A percentile compares a stretch with the other conserved stretches of the same genome.
Evolutionary conservation across 768 basidiomycete genomes (phyloP).

Genomic region (Russula virescens): DNA sequence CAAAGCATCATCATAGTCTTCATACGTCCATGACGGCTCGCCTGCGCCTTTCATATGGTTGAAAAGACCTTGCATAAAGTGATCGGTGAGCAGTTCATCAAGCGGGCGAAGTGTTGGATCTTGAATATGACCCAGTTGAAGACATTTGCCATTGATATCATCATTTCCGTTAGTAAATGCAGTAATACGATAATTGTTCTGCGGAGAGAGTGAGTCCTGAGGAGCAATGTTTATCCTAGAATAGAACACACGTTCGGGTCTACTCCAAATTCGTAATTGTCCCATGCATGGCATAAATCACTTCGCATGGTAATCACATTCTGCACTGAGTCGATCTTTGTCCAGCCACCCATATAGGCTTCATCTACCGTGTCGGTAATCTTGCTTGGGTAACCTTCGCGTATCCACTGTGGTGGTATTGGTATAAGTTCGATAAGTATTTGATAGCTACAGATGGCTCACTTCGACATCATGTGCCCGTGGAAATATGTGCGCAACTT

Average conservation of each 20-base stretch:
- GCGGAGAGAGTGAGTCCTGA: neutral
- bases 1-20: neutral
- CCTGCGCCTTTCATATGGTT: neutral
- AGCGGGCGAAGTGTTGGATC: constrained; percentile 6
- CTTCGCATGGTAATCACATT: constrained; percentile 1
- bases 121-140: constrained; percentile 5
- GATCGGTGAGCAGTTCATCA: constrained; percentile 7
- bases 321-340: neutral
- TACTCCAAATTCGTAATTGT: constrained; percentile 7
- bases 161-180: constrained; percentile 1
- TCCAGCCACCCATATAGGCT: neutral
- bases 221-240: neutral
- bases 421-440: neutral
- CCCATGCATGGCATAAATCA: constrained; percentile 4
- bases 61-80: constrained; percentile 6
- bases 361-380: constrained; percentile 1
- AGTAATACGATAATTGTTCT: constrained; percentile 6
- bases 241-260: constrained; percentile 2
- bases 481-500: constrained; percentile 8
- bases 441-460: neutral
- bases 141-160: neutral
- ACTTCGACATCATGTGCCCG: constrained; percentile 3
- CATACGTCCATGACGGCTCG: neutral
- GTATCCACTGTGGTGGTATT: neutral
- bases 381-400: neutral